Base-by-base conservation (phyloP, 192 early-diverging fungal species). In the Phlyctochytrium arcticum region DNA sequence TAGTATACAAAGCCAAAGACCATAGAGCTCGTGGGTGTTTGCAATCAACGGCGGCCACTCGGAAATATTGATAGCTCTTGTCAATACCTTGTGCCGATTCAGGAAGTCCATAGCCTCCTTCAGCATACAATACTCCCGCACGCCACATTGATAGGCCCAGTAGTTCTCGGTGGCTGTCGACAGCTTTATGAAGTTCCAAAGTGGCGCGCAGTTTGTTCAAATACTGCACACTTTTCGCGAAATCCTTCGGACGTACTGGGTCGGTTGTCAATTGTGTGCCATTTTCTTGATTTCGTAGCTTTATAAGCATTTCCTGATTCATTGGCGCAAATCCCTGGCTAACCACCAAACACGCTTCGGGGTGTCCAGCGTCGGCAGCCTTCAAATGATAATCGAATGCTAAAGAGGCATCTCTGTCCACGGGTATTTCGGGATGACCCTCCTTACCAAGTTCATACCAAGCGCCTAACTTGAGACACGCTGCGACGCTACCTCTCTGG, bases 291-390 rank as follows among this genome's bases (percentile, higher is more conserved):
- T 17, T 15, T 53, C 24, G 50, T 30, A 29, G 7, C 24, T 3
- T 53, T 3, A 29, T 30, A 19, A 29, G 24, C 30, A 24, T 23
- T 35, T 47, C 55, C 58, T 61, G 27, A 32, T 35, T 33, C 42
- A 10, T 47, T 29, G 70, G 77, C 54, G 31, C 64, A 65, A 68
- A 39, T 66, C 70, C 54, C 27, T 56, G 5, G 67, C 65, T 65
- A 26, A 78, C 54, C 53, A 77, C 59, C 35, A 77, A 75, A 57
- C 76, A 76, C 7, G 76, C 76, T 51, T 78, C 76, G 1, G 76
- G 47, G 56, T 76, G 62, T 17, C 76, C 74, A 5, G 62, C 26
- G 29, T 70, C 54, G 39, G 70, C 76, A 23, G 76, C 76, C 46
- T 31, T 62, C 54, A 67, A 51, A 55, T 78, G 76, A 57, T 75